phyloP scores from a whole-genome alignment of 73 alveolate genomes.

The Diophrys sp. region DNA sequence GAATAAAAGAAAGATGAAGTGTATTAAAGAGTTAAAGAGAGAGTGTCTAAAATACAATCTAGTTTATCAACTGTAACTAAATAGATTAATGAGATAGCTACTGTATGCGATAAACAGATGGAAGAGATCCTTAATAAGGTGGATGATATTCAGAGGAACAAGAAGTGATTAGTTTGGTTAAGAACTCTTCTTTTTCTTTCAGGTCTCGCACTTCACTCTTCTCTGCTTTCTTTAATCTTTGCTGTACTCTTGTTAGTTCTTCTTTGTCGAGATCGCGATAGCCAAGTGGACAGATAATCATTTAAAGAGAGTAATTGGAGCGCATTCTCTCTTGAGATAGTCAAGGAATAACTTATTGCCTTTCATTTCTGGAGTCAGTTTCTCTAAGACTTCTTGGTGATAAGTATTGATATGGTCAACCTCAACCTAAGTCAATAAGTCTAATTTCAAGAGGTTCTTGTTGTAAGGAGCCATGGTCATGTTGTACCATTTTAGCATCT shows the following conservation, averaged over 20 bases:
- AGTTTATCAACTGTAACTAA: slow-evolving; percentile 16
- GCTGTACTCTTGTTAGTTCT: no score
- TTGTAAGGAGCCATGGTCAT: slow-evolving; percentile 87
- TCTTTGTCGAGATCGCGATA: no score
- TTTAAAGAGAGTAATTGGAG: no score
- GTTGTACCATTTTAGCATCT: slow-evolving; percentile 79
- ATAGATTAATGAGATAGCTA: slow-evolving; percentile 16
- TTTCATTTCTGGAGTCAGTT: slow-evolving; percentile 63
- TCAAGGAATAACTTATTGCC: slow-evolving; percentile 42
- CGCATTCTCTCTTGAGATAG: slow-evolving; percentile 45
- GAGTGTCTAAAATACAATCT: slow-evolving; percentile 14
- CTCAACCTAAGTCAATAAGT: slow-evolving; percentile 59
- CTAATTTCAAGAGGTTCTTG: slow-evolving; percentile 74
- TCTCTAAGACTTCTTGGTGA: slow-evolving; percentile 60
- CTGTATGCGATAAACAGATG: slow-evolving; percentile 20
- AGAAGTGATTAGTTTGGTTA: not conserved
- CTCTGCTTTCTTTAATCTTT: no score
- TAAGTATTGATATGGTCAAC: slow-evolving; percentile 75
- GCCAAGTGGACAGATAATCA: no score
- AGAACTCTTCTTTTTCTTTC: no score
- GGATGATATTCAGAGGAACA: not conserved
- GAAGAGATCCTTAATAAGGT: not conserved
- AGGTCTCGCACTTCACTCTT: no score
- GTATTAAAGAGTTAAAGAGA: slow-evolving; percentile 23
- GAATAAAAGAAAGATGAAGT: slow-evolving; percentile 9